These are phyloP conservation scores for Tardiomyces digboiensis DNA, from an alignment of 1,139 yeast genomes.

Conservation along the genomic window DNA sequence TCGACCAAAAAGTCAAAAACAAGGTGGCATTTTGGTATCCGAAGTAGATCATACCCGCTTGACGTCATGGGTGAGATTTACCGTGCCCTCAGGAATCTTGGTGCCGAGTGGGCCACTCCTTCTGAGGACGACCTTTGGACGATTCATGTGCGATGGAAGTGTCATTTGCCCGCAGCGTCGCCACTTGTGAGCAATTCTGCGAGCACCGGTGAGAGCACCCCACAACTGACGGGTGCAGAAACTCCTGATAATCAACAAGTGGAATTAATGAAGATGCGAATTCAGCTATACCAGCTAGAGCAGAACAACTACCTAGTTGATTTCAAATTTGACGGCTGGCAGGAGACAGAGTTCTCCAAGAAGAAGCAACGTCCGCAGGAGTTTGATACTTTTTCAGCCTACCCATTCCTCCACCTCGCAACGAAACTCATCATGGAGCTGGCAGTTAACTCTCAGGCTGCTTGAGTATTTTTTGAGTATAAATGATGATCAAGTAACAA, in stretches of 20 bases:
- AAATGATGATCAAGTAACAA: background rate
- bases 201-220: slow-evolving; percentile 6
- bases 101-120: slow-evolving; percentile 97
- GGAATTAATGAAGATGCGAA: slow-evolving; percentile 92
- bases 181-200: slow-evolving; percentile 8
- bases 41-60: slow-evolving; percentile 92
- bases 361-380: slow-evolving; percentile 13
- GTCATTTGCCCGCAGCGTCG: slow-evolving; percentile 40
- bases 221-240: slow-evolving; percentile 27
- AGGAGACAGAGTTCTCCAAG: slow-evolving; percentile 28
- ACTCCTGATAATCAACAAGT: slow-evolving; percentile 7
- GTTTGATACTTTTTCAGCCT: slow-evolving; percentile 72
- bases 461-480: slow-evolving; percentile 6
- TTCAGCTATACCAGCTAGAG: slow-evolving; percentile 90
- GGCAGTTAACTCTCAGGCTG: slow-evolving; percentile 66
- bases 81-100: slow-evolving; percentile 83
- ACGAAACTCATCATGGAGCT: slow-evolving; percentile 92
- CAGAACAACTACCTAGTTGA: slow-evolving; percentile 95
- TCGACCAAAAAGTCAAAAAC: slow-evolving; percentile 82
- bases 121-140: slow-evolving; percentile 90
- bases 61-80: slow-evolving; percentile 99
- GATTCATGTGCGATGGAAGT: slow-evolving; percentile 92
- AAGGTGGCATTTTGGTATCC: slow-evolving; percentile 97
- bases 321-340: slow-evolving; percentile 98
- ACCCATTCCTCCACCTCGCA: slow-evolving; percentile 89